These are phyloP conservation scores for Pulveroboletus sp. DNA, from an alignment of 768 basidiomycete genomes.

Conservation along the genomic window DNA sequence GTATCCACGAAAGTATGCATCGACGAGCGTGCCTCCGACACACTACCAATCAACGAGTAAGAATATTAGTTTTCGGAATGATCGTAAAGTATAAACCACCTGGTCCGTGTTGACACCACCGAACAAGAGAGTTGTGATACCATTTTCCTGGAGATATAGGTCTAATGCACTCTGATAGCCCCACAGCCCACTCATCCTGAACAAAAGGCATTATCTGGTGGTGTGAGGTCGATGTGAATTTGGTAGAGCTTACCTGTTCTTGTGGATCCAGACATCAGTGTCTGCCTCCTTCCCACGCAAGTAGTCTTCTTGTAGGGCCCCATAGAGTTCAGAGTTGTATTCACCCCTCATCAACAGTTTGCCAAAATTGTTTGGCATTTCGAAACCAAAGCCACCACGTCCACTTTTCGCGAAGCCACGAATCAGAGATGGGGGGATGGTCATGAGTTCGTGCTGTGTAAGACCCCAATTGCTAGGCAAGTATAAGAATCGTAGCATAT, in stretches of 20 bases:
- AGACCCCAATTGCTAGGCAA: slow-evolving; percentile 63
- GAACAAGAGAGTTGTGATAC: slow-evolving; percentile 59
- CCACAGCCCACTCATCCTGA: slow-evolving; percentile 66
- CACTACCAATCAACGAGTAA: slow-evolving; percentile 43
- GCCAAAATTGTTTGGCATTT: slow-evolving; percentile 53
- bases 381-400: slow-evolving; percentile 51
- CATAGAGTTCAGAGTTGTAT: slow-evolving; percentile 60
- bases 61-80: neutral
- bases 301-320: slow-evolving; percentile 56
- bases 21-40: slow-evolving; percentile 60
- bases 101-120: slow-evolving; percentile 69
- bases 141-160: slow-evolving; percentile 59
- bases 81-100: slow-evolving; percentile 31
- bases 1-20: slow-evolving; percentile 64
- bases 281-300: slow-evolving; percentile 49
- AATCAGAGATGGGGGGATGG: slow-evolving; percentile 58
- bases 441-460: slow-evolving; percentile 59
- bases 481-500: neutral
- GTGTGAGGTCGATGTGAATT: neutral
- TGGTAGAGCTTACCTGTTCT: slow-evolving; percentile 47
- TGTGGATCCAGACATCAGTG: slow-evolving; percentile 71
- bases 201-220: neutral
- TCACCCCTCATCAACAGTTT: slow-evolving; percentile 56
- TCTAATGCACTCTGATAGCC: slow-evolving; percentile 62
- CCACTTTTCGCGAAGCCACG: slow-evolving; percentile 52